These are phyloP conservation scores for Pyrus communis DNA, from an alignment of 306 rosid genomes.

Conservation along the genomic window DNA sequence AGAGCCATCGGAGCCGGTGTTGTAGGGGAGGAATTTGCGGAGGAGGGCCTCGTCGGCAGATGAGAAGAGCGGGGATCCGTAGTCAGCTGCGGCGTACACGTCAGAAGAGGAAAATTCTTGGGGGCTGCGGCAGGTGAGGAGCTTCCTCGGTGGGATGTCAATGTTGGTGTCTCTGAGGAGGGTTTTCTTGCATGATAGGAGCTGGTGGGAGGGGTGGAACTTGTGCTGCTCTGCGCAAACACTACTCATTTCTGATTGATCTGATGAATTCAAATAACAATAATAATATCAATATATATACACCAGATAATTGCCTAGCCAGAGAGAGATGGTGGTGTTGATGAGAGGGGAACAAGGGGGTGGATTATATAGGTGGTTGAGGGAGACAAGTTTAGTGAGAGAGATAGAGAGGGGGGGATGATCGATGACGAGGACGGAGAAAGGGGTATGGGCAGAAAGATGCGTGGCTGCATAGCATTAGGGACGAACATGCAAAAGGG, in stretches of 20 bases:
- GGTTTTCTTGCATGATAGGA: constrained; percentile 29
- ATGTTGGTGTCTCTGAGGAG: constrained; percentile 4
- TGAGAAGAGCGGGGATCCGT: constrained; percentile 31
- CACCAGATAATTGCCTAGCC: not conserved
- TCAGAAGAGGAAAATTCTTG: constrained; percentile 14
- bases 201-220: constrained; percentile 37
- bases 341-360: constrained; percentile 19
- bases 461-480: constrained; percentile 62
- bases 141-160: constrained; percentile 70
- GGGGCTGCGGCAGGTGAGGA: constrained; percentile 35
- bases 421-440: constrained; percentile 30
- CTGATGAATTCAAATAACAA: not conserved
- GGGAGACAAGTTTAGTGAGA: not conserved
- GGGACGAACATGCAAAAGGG: constrained; percentile 71
- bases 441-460: constrained; percentile 24
- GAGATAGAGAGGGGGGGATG: not conserved
- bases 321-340: not conserved
- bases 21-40: constrained; percentile 53
- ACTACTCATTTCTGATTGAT: constrained; percentile 25
- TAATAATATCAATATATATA: too few species aligned
- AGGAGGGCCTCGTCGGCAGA: constrained; percentile 42
- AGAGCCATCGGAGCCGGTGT: constrained; percentile 26
- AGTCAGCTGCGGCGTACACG: constrained; percentile 5
- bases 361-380: constrained; percentile 31
- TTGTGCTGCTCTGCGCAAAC: constrained; percentile 48